phyloP scores from a whole-genome alignment of 257 asterid genomes.

The Voacanga thouarsii region DNA sequence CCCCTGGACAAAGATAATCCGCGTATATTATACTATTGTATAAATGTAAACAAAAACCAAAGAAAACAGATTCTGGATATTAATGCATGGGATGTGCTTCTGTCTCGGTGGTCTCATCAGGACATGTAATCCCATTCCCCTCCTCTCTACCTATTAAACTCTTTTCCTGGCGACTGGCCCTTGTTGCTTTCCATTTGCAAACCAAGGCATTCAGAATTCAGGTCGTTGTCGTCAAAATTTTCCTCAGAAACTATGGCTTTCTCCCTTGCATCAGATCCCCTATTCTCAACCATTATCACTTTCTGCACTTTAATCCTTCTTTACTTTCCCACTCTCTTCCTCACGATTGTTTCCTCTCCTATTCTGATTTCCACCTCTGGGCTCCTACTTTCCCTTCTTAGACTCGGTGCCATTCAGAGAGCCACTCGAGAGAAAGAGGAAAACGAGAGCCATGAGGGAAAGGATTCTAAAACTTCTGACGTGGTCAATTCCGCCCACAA shows the following conservation, averaged over 20 bases:
- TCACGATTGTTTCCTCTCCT: slow-evolving; percentile 47
- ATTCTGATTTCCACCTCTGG: slow-evolving; percentile 44
- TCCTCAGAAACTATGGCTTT: slow-evolving; percentile 1
- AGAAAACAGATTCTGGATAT: not conserved
- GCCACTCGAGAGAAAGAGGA: slow-evolving; percentile 1
- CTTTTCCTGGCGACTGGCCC: not conserved
- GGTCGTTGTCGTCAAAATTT: not conserved
- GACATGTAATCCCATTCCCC: slow-evolving; percentile 7
- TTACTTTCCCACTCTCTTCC: slow-evolving; percentile 44
- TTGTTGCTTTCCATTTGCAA: not conserved
- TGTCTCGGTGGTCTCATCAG: slow-evolving; percentile 6
- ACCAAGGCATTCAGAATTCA: not conserved
- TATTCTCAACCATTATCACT: slow-evolving; percentile 54
- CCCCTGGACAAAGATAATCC: not conserved
- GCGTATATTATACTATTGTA: not conserved
- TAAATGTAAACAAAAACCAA: not conserved
- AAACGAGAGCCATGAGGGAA: not conserved
- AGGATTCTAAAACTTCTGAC: not conserved
- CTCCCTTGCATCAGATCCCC: slow-evolving; percentile 30
- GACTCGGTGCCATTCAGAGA: slow-evolving; percentile 52
- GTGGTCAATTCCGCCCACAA: slow-evolving; percentile 10
- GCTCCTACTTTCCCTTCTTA: slow-evolving; percentile 63
- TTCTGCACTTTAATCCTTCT: slow-evolving; percentile 53
- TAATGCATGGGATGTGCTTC: slow-evolving; percentile 13
- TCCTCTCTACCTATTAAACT: not conserved